Base-by-base conservation (phyloP, 768 basidiomycete genomes). In the Tricholoma sp. region DNA sequence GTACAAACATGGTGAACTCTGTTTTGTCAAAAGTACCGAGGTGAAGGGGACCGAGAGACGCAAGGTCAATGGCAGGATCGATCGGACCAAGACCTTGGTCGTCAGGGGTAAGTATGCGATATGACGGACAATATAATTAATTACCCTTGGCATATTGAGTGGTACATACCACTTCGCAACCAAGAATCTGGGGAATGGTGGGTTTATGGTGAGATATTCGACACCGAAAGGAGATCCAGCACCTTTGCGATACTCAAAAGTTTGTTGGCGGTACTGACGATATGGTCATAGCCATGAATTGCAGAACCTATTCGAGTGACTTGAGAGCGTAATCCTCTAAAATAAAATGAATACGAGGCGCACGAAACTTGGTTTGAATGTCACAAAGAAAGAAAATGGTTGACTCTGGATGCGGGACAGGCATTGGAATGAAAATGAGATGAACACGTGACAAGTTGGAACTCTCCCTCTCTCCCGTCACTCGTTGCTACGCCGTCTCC, bases 61-160 rank as follows among this genome's bases (percentile, higher is more conserved):
- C 63, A 57, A 80, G 69, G 61, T 80, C 79, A 57, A 93, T 75
- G 51, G 82, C 84, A 0, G 85, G 79, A 37, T 82, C 80, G 4
- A 85, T 90, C 15, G 76, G 73, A 0, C 91, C 92, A 42, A 94
- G 78, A 0, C 79, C 89, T 91, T 11, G 17, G 51, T 18, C 9
- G 47, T 29, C 34, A 18, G 33, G 18, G 8, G 48, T 37, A 9
- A 32, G 52, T n/a, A 15, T 1, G 15, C 15, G 24, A 33, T 6
- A 33, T 47, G 17, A 18, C 11, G 20, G 50, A 53, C 6, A n/a
- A 44, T 54, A 32, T 24, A 24, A 24, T 24, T 24, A 24, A 53
- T n/a, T 65, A 88, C 91, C 89, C 80, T 74, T 83, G 2, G 89
- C 79, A 65, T 91, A 89, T 71, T 96, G 93, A 59, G 92, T 93